Evolutionary conservation across 163 green algal species (phyloP).

Genomic region (Scenedesmus sp.): DNA sequence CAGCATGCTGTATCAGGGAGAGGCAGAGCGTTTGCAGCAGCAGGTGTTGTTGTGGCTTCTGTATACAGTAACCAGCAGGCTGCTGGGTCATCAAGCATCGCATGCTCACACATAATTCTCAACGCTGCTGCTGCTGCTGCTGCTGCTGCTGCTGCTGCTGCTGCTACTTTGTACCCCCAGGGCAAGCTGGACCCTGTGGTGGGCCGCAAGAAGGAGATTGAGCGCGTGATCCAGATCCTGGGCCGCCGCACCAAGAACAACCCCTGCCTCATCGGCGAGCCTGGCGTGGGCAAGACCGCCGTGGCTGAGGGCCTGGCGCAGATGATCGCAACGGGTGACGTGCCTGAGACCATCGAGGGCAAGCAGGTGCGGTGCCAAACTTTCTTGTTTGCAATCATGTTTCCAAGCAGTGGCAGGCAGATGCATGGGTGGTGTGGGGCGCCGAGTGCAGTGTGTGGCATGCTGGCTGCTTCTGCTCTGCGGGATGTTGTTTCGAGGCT

Average conservation of each 20-base stretch:
- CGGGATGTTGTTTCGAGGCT: too few species aligned
- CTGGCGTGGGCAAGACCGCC: constrained; percentile 98
- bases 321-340: constrained; percentile 92
- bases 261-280: constrained; percentile 98
- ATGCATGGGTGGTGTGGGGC: too few species aligned
- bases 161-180: constrained; percentile 56
- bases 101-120: too few species aligned
- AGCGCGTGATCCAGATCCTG: constrained; percentile 99
- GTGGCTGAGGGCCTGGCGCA: constrained; percentile 98
- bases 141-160: not conserved
- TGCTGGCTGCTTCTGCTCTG: too few species aligned
- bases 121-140: not conserved
- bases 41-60: not conserved
- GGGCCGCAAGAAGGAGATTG: constrained; percentile 96
- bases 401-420: too few species aligned
- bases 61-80: not conserved
- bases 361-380: constrained; percentile 81
- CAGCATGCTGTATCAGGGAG: too few species aligned
- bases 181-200: constrained; percentile 98
- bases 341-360: constrained; percentile 99
- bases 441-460: too few species aligned
- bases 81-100: not conserved
- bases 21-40: not conserved
- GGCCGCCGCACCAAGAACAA: constrained; percentile 99
- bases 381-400: not conserved